Percentiles rank a stretch among this genome's conserved stretches.
Evolutionary conservation across 495 filamentous ascomycete species (phyloP).

Genomic region (Haplographium delicatum): DNA sequence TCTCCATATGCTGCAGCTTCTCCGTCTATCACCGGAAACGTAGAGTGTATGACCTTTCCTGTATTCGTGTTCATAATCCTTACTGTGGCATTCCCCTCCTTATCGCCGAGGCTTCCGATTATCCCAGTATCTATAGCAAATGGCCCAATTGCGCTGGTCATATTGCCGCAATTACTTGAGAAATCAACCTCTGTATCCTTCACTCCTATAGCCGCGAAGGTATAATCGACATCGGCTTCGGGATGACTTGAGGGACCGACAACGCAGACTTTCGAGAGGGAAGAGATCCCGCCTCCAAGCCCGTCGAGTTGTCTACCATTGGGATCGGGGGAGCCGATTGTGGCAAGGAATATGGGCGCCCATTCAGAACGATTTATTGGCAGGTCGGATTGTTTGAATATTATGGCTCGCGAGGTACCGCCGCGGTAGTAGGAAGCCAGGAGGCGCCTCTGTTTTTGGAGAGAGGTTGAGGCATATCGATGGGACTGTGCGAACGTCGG

Average conservation of each 20-base stretch:
- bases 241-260: slow-evolving; percentile 40
- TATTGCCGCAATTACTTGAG: slow-evolving; percentile 71
- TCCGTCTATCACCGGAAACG: slow-evolving; percentile 43
- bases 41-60: slow-evolving; percentile 41
- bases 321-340: slow-evolving; percentile 64
- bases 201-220: slow-evolving; percentile 64
- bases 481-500: too few species aligned
- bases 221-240: slow-evolving; percentile 65
- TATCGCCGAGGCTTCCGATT: slow-evolving; percentile 23
- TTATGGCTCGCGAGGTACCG: slow-evolving; percentile 64
- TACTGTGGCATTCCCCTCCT: slow-evolving; percentile 32
- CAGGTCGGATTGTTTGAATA: slow-evolving; percentile 51
- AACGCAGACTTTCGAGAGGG: slow-evolving; percentile 66
- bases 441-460: slow-evolving; percentile 33
- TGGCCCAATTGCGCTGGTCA: slow-evolving; percentile 62
- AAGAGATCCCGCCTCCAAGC: slow-evolving; percentile 64
- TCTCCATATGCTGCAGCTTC: slow-evolving; percentile 46
- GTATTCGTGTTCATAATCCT: slow-evolving; percentile 53
- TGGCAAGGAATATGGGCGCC: slow-evolving; percentile 51
- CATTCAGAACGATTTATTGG: slow-evolving; percentile 44
- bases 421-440: slow-evolving; percentile 68
- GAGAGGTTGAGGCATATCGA: background rate
- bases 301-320: slow-evolving; percentile 68
- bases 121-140: slow-evolving; percentile 55
- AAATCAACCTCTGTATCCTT: slow-evolving; percentile 53